Percentiles rank a stretch among this genome's conserved stretches.
phyloP scores from a whole-genome alignment of 2,329 filamentous ascomycete genomes.

The Alternaria dauci region DNA sequence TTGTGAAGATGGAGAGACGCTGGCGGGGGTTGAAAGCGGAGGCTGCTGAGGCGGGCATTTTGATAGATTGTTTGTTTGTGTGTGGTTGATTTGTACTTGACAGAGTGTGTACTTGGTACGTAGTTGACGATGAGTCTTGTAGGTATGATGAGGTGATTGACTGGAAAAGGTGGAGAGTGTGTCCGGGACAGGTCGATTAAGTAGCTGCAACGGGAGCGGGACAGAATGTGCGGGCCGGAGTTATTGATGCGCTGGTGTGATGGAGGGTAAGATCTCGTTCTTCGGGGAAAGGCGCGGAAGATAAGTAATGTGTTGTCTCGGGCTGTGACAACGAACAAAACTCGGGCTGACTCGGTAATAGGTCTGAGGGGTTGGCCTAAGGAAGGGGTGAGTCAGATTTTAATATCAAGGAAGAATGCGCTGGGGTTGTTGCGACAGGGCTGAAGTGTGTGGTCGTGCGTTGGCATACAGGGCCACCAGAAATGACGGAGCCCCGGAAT shows the following conservation, averaged over 20 bases:
- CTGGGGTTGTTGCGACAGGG: slow-evolving; percentile 30
- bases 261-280: slow-evolving; percentile 13
- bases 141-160: neutral
- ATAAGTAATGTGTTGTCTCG: slow-evolving; percentile 43
- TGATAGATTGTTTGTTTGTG: slow-evolving; percentile 16
- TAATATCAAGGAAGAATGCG: slow-evolving; percentile 35
- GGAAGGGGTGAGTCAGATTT: slow-evolving; percentile 48
- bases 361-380: slow-evolving; percentile 27
- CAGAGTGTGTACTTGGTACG: neutral
- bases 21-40: slow-evolving; percentile 47
- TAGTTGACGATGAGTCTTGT: slow-evolving; percentile 2
- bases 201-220: slow-evolving; percentile 14
- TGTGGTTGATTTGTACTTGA: slow-evolving; percentile 6
- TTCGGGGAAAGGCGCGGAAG: slow-evolving; percentile 28
- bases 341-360: slow-evolving; percentile 14
- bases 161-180: slow-evolving; percentile 10
- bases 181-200: slow-evolving; percentile 29
- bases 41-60: slow-evolving; percentile 40
- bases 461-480: slow-evolving; percentile 36
- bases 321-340: slow-evolving; percentile 30
- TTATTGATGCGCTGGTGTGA: slow-evolving; percentile 29
- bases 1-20: slow-evolving; percentile 53
- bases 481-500: slow-evolving; percentile 36
- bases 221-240: slow-evolving; percentile 5
- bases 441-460: slow-evolving; percentile 35